phyloP scores from a whole-genome alignment of 257 asterid species.

The Linderniella brevidens region DNA sequence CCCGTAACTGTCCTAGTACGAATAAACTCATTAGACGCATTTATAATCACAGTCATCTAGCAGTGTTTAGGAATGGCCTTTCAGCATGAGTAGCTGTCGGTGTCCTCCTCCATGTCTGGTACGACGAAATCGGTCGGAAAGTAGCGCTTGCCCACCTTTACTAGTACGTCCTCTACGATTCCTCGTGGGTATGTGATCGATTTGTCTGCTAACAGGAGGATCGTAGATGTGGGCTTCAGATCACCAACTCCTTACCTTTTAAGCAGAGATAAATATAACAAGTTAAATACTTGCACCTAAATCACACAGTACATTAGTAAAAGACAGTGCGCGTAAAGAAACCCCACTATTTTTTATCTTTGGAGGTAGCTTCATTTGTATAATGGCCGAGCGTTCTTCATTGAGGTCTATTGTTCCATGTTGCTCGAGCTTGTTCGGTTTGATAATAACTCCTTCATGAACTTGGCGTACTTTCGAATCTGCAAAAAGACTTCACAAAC shows the following conservation, averaged over 20 bases:
- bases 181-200: too few species aligned
- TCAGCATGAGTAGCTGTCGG: background rate
- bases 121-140: too few species aligned
- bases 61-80: background rate
- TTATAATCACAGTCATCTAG: background rate
- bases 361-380: background rate
- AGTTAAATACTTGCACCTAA: constrained; percentile 1
- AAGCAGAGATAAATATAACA: background rate
- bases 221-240: background rate
- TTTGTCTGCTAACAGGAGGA: too few species aligned
- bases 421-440: background rate
- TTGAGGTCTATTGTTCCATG: background rate
- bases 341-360: too few species aligned
- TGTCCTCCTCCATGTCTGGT: background rate
- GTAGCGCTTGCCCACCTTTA: too few species aligned
- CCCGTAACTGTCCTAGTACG: background rate
- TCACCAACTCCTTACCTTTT: too few species aligned
- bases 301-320: background rate
- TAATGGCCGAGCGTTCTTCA: background rate
- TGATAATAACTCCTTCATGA: background rate
- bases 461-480: background rate
- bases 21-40: background rate
- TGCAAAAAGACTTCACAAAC: background rate
- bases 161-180: too few species aligned
- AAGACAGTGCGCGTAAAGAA: background rate